Percentiles rank a stretch among this genome's conserved stretches.
phyloP scores from a whole-genome alignment of 108 stramenopile genomes.

The Skeletonema menzelii region DNA sequence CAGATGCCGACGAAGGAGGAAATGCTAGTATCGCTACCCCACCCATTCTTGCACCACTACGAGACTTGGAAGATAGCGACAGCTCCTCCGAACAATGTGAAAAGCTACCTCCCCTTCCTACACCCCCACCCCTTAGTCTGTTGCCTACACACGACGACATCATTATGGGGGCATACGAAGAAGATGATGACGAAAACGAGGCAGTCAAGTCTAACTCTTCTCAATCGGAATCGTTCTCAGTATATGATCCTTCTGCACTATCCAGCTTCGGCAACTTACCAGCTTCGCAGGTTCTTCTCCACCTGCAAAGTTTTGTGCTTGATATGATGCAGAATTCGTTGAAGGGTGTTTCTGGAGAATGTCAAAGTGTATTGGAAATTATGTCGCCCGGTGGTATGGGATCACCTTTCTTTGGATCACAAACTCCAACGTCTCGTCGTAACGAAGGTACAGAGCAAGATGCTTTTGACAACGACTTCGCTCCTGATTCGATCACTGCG shows the following conservation, averaged over 20 bases:
- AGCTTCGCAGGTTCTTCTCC: conserved; percentile 62
- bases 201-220: conserved; percentile 10
- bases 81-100: background rate
- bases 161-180: background rate
- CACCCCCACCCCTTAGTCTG: conserved; percentile 22
- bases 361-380: background rate
- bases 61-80: background rate
- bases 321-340: conserved; percentile 30
- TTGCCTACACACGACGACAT: conserved; percentile 17
- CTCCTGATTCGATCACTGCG: conserved; percentile 36
- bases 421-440: background rate
- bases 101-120: conserved; percentile 34
- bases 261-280: conserved; percentile 68
- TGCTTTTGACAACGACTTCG: conserved; percentile 1
- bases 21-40: conserved; percentile 8
- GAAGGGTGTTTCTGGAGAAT: conserved; percentile 4
- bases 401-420: conserved; percentile 18
- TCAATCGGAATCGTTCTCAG: conserved; percentile 23
- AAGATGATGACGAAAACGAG: background rate
- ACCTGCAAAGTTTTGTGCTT: conserved; percentile 49
- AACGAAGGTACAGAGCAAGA: background rate
- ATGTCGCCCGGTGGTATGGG: conserved; percentile 39
- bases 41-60: background rate
- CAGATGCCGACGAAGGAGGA: conserved; percentile 8
- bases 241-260: conserved; percentile 64